Conservation (phyloP, 257 asterid genomes). For the Haberlea rhodopensis region DNA sequence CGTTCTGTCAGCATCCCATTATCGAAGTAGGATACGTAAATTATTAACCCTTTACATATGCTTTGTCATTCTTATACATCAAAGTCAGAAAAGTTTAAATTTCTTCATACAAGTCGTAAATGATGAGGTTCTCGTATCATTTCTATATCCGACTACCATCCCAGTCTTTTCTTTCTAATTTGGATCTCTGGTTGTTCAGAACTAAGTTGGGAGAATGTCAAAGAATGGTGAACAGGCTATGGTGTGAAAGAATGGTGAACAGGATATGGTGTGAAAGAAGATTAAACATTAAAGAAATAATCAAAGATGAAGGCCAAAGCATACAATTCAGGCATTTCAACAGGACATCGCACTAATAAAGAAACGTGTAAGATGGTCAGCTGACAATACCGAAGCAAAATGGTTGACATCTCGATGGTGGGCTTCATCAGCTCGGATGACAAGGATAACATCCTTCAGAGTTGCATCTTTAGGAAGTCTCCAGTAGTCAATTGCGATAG, state of each 20-base stretch:
- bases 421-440: constrained; percentile 93
- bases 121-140: neutral
- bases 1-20: neutral
- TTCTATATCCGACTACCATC: neutral
- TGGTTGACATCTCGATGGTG: constrained; percentile 98
- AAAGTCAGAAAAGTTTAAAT: neutral
- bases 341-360: neutral
- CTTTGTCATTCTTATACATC: neutral
- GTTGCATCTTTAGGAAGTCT: constrained; percentile 74
- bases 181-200: neutral
- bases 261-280: neutral
- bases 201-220: neutral
- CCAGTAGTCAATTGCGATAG: constrained; percentile 93
- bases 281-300: neutral
- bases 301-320: neutral
- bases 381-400: constrained; percentile 79
- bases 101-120: neutral
- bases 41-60: neutral
- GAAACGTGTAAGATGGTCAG: constrained; percentile 3
- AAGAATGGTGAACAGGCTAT: neutral
- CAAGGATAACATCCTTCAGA: constrained; percentile 70
- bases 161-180: neutral
- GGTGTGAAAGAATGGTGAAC: neutral
- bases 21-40: neutral
- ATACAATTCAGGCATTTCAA: neutral